These are phyloP conservation scores for Alternaria consortialis DNA, from an alignment of 2,329 filamentous ascomycete species.

Conservation along the genomic window DNA sequence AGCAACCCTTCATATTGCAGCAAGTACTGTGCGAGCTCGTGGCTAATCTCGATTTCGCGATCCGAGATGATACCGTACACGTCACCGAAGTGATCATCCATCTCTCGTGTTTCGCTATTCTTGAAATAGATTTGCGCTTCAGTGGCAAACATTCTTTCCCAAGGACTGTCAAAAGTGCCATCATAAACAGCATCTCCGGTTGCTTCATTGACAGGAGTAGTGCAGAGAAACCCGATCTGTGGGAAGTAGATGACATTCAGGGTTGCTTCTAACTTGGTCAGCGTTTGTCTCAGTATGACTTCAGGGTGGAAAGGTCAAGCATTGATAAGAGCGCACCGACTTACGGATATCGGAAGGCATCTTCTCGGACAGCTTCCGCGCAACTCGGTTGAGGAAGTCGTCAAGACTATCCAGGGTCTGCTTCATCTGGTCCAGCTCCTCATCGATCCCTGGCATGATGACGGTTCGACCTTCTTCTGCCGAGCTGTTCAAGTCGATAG, in stretches of 20 bases:
- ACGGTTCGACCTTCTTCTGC: constrained; percentile 75
- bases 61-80: constrained; percentile 88
- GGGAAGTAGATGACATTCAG: constrained; percentile 89
- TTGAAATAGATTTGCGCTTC: constrained; percentile 84
- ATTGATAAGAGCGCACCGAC: neutral
- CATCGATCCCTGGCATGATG: constrained; percentile 75
- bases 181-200: constrained; percentile 70
- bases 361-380: constrained; percentile 67
- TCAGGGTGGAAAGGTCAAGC: neutral
- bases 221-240: constrained; percentile 88
- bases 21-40: constrained; percentile 75
- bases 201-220: constrained; percentile 69
- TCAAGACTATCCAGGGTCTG: constrained; percentile 80
- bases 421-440: constrained; percentile 79
- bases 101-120: constrained; percentile 78
- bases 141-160: constrained; percentile 81
- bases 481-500: constrained; percentile 80
- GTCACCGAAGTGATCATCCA: constrained; percentile 85
- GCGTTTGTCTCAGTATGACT: neutral
- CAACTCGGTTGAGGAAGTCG: constrained; percentile 73
- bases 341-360: constrained; percentile 66
- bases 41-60: constrained; percentile 86
- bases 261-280: constrained; percentile 38
- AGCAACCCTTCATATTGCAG: constrained; percentile 74
- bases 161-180: constrained; percentile 68